Evolutionary conservation across 176 grass and related monocot species (phyloP), one percentile per base, ranked within the genome.

Genomic region (Canna indica): DNA sequence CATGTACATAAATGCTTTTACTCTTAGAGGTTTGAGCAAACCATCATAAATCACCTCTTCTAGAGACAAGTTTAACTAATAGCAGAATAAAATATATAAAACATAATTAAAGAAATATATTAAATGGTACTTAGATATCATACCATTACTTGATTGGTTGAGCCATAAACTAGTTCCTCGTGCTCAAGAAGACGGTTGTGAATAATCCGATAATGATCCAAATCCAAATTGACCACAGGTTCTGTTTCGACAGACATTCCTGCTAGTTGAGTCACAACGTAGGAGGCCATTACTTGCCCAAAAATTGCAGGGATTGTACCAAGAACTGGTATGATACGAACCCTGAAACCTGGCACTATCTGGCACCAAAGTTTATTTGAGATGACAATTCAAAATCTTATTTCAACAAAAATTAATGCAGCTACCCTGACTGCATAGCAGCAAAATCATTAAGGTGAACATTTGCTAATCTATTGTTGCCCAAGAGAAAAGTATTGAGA

Each of bases 291-390:
- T 75, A 97, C 77, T 77, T 97, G 94, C 67, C 94, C 89, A 73
- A 97, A 90, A 78, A 97, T 93, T 81, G 94, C 94, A 73, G 94
- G 89, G 29, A 97, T 85, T 10, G 94, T 92, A 56, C 94, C 94
- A 33, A 97, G 69, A 17, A 97, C 94, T 10, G 94, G 94, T 62
- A 97, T 97, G 70, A 92, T 92, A 69, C 86, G 88, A 61, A 97
- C 89, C 84, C 94, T 92, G 33, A 97, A 97, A 77, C 89, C 89
- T 50, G 94, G 89, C 27, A 97, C 84, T 77, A 97, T 87, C 94
- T 97, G 72, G 44, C 73, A 50, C 67, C 56, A 74, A 28, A 78
- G n/a, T 32, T 69, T 3, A 50, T 33, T 50, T 77, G 68, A 73
- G 50, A 45, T 80, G 24, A 48, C 26, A 33, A 71, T 30, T 1